A percentile compares a stretch with the other conserved stretches of the same genome.
Conservation (phyloP, 768 basidiomycete species). For the Tricholomella constricta region DNA sequence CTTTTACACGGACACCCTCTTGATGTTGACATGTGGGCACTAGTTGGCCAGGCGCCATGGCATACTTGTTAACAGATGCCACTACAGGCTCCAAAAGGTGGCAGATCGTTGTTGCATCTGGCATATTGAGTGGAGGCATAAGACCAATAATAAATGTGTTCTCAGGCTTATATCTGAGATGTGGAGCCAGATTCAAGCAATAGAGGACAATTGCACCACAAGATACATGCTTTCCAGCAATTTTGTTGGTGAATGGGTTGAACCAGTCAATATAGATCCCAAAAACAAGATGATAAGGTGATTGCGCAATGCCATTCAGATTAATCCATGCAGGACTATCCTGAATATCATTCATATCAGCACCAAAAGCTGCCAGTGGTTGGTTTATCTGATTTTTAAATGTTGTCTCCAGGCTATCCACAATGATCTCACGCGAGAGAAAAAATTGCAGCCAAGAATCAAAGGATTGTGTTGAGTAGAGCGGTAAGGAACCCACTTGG, state of each 20-base stretch:
- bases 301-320: conserved; percentile 11
- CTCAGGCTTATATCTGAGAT: conserved; percentile 28
- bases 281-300: conserved; percentile 21
- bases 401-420: no score
- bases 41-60: conserved; percentile 8
- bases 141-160: conserved; percentile 35
- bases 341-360: no score
- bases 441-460: conserved; percentile 32
- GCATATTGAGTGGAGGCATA: conserved; percentile 34
- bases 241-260: no score
- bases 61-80: conserved; percentile 12
- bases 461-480: no score
- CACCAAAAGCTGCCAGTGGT: no score
- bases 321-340: no score
- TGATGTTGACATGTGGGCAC: conserved; percentile 16
- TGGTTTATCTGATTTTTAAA: no score
- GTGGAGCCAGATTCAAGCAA: conserved; percentile 21
- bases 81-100: conserved; percentile 16
- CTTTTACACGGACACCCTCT: conserved; percentile 13
- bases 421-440: conserved; percentile 18
- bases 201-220: no score
- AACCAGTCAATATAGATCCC: no score
- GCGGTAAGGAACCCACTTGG: no score
- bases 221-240: no score
- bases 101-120: conserved; percentile 21